Evolutionary conservation across 148 eudicot species (phyloP), one percentile per base, ranked within the genome.

Genomic region (Chenopodium suecicum): DNA sequence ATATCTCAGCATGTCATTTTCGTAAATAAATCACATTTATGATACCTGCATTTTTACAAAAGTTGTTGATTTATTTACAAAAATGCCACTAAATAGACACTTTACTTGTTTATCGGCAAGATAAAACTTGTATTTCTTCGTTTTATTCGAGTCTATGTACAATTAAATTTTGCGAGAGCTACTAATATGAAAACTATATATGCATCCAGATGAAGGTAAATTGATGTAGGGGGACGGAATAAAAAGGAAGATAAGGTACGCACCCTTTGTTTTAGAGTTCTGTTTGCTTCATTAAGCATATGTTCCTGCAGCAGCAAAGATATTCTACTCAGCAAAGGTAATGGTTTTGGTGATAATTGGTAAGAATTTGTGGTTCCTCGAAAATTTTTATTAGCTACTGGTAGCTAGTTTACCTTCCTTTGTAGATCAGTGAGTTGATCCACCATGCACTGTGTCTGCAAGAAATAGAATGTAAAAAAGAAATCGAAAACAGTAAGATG

Each of bases 351-450:
- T 70, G 12, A 70, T 7, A 41, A 20, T 4, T 4, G 13, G 22
- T n/a, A n/a, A 72, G 70, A 27, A 0, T 67, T 27, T 13, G 14
- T 11, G 3, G 12, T 62, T 62, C 2, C 2, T 62, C 27, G 0
- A 62, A 58, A 20, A 22, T 25, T 6, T 0, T 20, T 7, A 34
- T 34, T 3, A 62, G 25, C 66, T 62, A 32, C 23, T n/a, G 20
- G 27, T n/a, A 27, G 27, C 20, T 5, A 12, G 14, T 19, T 77
- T 92, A 95, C 98, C 96, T 87, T 92, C 75, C 90, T 87, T 78
- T 93, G 94, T 77, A 92, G 94, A 68, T 91, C 97, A 34, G 92
- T 86, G 48, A 95, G 98, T 65, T 90, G 89, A 81, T 95, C 98
- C 81, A 93, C 84, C 97, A 93, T 92, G 84, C 22, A 79, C 66